These are phyloP conservation scores for Hypomontagnella submonticulosa DNA, from an alignment of 495 filamentous ascomycete species.

Conservation along the genomic window DNA sequence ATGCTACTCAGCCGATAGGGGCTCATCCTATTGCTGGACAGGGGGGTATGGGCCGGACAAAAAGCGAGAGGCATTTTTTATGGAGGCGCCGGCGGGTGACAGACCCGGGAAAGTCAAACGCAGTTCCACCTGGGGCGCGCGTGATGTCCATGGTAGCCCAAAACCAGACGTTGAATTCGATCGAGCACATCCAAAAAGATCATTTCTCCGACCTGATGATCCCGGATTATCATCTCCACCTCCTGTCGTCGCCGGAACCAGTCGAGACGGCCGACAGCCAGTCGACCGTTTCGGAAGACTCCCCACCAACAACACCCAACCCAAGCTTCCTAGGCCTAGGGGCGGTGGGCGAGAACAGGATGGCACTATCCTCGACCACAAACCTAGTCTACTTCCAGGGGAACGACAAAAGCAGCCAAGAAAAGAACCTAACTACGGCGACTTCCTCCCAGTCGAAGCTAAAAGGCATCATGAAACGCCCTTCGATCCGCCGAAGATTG, in stretches of 20 bases:
- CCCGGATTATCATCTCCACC: constrained; percentile 44
- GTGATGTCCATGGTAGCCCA: constrained; percentile 27
- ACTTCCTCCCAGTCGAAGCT: constrained; percentile 50
- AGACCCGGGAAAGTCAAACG: constrained; percentile 33
- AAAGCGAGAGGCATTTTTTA: constrained; percentile 47
- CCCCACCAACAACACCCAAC: constrained; percentile 27
- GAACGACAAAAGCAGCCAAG: constrained; percentile 14
- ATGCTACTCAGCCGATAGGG: constrained; percentile 22
- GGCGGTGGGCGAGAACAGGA: constrained; percentile 14
- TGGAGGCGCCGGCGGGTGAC: constrained; percentile 44
- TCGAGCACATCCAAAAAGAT: constrained; percentile 24
- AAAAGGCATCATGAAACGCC: constrained; percentile 43
- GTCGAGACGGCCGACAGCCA: constrained; percentile 24
- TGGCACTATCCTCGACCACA: constrained; percentile 27
- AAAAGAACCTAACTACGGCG: constrained; percentile 41
- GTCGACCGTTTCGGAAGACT: constrained; percentile 30
- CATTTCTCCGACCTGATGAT: constrained; percentile 44
- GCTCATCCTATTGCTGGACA: constrained; percentile 3
- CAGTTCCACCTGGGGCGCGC: constrained; percentile 14
- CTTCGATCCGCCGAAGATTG: constrained; percentile 34
- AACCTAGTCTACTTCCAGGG: constrained; percentile 20
- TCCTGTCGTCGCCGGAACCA: constrained; percentile 27
- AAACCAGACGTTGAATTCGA: constrained; percentile 21
- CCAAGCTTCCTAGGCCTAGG: constrained; percentile 9
- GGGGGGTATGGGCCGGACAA: constrained; percentile 23